Conservation (phyloP, 2,329 filamentous ascomycete genomes). For the Peltaster fructicola region DNA sequence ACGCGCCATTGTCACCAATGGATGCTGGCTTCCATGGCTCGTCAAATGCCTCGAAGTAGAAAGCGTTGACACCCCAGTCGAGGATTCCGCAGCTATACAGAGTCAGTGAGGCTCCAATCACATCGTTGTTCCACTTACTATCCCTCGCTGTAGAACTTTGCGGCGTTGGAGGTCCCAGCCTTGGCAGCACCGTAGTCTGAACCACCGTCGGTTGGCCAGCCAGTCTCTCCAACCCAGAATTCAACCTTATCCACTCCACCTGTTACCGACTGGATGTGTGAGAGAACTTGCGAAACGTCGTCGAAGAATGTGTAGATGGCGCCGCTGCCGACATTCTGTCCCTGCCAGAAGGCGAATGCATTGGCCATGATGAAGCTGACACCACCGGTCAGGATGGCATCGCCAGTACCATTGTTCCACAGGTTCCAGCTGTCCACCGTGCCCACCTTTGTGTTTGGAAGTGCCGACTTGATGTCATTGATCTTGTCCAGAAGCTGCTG, state of each 20-base stretch:
- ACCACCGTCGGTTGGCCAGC: conserved; percentile 45
- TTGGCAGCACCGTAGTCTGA: conserved; percentile 43
- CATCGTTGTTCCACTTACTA: conserved; percentile 19
- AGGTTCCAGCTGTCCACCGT: conserved; percentile 62
- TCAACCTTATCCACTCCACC: conserved; percentile 38
- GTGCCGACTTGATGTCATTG: conserved; percentile 37
- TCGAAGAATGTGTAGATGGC: conserved; percentile 47
- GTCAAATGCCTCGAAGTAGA: conserved; percentile 59
- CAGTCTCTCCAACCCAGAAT: conserved; percentile 53
- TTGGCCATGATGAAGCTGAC: conserved; percentile 49
- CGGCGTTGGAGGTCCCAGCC: conserved; percentile 41
- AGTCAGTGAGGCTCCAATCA: conserved; percentile 1
- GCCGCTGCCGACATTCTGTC: conserved; percentile 31
- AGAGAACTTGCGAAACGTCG: conserved; percentile 46
- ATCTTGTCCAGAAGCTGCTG: conserved; percentile 43
- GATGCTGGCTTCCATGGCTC: conserved; percentile 40
- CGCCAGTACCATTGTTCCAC: conserved; percentile 48
- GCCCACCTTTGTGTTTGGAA: conserved; percentile 41
- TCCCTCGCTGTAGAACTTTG: conserved; percentile 41
- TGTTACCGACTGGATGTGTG: conserved; percentile 42
- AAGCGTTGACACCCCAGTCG: conserved; percentile 47
- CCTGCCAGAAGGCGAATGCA: conserved; percentile 60
- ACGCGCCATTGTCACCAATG: conserved; percentile 43
- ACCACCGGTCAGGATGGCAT: conserved; percentile 41
- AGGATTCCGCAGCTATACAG: conserved; percentile 3